phyloP scores from a whole-genome alignment of 495 filamentous ascomycete genomes.

The Neurospora tetraspora region DNA sequence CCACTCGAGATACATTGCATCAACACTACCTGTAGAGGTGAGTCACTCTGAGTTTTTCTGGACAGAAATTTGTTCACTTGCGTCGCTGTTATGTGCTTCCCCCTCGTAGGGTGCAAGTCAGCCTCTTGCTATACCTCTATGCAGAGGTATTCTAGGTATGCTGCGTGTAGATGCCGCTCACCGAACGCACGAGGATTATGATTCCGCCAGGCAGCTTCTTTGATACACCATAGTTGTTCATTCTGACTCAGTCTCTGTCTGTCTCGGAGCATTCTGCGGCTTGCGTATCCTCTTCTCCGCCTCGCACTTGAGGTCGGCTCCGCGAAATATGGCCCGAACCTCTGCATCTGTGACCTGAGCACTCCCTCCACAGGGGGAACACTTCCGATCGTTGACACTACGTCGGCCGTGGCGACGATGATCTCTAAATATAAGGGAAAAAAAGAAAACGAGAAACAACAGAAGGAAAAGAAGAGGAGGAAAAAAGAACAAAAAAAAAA shows the following conservation, averaged over 20 bases:
- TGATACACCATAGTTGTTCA: background rate
- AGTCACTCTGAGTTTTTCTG: background rate
- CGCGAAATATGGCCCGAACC: background rate
- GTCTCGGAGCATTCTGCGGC: background rate
- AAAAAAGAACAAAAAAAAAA: too few relatives aligned
- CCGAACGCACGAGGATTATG: background rate
- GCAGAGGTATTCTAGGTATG: too few relatives aligned
- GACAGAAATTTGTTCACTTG: background rate
- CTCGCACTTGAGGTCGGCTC: background rate
- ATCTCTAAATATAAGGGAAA: too few relatives aligned
- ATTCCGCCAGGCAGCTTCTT: background rate
- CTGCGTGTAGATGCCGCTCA: background rate
- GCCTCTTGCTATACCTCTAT: background rate
- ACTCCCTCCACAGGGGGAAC: too few relatives aligned
- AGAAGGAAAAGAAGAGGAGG: too few relatives aligned
- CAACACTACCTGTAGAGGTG: background rate
- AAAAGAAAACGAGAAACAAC: too few relatives aligned
- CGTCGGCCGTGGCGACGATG: too few relatives aligned
- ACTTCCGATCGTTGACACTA: too few relatives aligned
- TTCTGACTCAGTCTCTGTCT: background rate
- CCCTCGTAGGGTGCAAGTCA: background rate
- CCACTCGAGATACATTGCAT: background rate
- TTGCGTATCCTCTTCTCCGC: background rate
- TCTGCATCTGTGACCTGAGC: background rate
- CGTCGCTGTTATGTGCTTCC: background rate